A percentile compares a stretch with the other conserved stretches of the same genome.
phyloP scores from a whole-genome alignment of 2,329 filamentous ascomycete species.

The Zarea fungicola region DNA sequence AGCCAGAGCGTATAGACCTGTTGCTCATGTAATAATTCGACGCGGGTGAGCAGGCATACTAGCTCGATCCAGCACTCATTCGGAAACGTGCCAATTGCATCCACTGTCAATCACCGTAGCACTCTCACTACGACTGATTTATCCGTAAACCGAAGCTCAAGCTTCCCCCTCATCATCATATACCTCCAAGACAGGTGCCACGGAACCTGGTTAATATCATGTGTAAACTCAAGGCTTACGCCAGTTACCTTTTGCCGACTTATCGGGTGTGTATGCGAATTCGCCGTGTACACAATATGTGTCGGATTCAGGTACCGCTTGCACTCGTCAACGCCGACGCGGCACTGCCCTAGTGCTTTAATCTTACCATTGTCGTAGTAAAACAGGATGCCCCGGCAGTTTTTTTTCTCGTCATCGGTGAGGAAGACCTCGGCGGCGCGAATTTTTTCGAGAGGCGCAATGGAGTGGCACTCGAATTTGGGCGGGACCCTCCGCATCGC shows the following conservation, averaged over 20 bases:
- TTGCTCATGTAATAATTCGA: slow-evolving; percentile 2
- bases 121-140: no score
- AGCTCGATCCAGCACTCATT: no score
- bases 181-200: no score
- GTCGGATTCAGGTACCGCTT: background rate
- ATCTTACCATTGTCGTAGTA: background rate
- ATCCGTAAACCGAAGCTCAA: no score
- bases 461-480: background rate
- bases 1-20: slow-evolving; percentile 1
- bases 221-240: no score
- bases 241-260: no score
- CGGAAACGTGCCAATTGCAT: no score
- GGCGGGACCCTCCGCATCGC: no score
- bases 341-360: slow-evolving; percentile 1
- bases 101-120: no score
- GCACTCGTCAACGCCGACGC: background rate
- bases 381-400: slow-evolving; percentile 6
- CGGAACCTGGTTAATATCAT: no score
- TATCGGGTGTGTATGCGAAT: background rate
- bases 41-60: no score
- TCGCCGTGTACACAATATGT: slow-evolving; percentile 1
- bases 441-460: slow-evolving; percentile 3
- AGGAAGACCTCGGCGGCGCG: background rate
- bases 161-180: no score
- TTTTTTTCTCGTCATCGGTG: background rate